Evolutionary conservation across 2,329 filamentous ascomycete genomes (phyloP).

Genomic region (Fusarium musae): DNA sequence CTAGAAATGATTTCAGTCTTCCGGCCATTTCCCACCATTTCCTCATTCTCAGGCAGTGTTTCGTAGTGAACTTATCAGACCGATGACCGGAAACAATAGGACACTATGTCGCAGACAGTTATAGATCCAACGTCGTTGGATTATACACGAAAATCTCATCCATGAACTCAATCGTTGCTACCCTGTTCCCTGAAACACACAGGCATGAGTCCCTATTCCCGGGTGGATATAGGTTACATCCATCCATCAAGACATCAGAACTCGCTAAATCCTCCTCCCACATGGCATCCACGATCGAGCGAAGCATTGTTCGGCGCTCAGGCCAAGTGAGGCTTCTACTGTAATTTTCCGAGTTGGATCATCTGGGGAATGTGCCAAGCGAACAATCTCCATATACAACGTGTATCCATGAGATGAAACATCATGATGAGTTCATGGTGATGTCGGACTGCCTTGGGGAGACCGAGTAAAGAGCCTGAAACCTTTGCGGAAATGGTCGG

Average conservation of each 20-base stretch:
- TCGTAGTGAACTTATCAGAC: neutral
- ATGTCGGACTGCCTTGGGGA: neutral
- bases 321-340: neutral
- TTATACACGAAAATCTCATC: neutral
- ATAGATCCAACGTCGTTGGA: neutral
- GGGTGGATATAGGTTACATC: conserved; percentile 1
- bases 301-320: conserved; percentile 1
- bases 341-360: neutral
- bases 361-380: neutral
- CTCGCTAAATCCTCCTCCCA: conserved; percentile 1
- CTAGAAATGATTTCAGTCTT: neutral
- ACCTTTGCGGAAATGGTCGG: neutral
- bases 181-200: neutral
- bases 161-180: accelerated
- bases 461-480: neutral
- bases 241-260: neutral
- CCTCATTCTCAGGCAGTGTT: neutral
- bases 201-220: neutral
- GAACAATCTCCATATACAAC: neutral
- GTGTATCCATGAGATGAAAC: neutral
- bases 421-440: neutral
- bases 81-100: neutral
- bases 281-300: neutral
- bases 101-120: neutral
- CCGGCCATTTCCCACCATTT: neutral